These are phyloP conservation scores for Scutellaria barbata DNA, from an alignment of 257 asterid species.

Conservation along the genomic window DNA sequence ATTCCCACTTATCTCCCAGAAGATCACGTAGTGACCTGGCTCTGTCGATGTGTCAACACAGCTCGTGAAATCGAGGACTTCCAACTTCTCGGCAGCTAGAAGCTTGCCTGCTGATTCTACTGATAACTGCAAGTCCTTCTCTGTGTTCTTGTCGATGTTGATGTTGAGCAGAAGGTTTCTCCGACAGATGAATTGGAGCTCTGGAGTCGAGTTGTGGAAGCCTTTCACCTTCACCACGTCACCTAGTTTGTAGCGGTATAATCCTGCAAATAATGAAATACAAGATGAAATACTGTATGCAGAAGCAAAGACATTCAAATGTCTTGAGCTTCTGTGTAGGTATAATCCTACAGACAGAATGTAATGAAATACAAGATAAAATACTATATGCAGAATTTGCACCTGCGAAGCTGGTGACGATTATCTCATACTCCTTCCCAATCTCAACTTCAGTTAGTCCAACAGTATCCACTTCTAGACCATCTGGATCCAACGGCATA, in stretches of 20 bases:
- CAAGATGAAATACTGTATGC: too few relatives aligned
- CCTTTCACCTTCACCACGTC: constrained; percentile 74
- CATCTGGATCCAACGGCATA: constrained; percentile 48
- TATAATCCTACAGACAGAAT: too few relatives aligned
- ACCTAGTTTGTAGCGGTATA: constrained; percentile 71
- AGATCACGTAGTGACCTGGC: constrained; percentile 61
- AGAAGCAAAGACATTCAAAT: too few relatives aligned
- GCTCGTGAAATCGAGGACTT: constrained; percentile 74
- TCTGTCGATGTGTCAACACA: constrained; percentile 48
- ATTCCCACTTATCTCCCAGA: constrained; percentile 66
- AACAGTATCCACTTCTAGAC: constrained; percentile 28
- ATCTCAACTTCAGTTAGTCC: constrained; percentile 72
- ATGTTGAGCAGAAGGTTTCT: constrained; percentile 62
- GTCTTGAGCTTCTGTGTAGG: too few relatives aligned
- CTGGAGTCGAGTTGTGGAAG: constrained; percentile 73
- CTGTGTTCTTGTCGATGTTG: constrained; percentile 77
- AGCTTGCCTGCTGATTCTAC: constrained; percentile 61
- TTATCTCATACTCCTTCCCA: constrained; percentile 78
- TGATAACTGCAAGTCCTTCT: constrained; percentile 66
- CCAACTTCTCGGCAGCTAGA: constrained; percentile 53
- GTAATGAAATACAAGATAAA: too few relatives aligned
- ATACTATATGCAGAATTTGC: background rate
- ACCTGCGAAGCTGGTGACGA: constrained; percentile 81
- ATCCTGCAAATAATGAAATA: constrained; percentile 42
- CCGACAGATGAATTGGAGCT: constrained; percentile 66